Conservation (phyloP, 306 rosid species). For the Castanea sativa region DNA sequence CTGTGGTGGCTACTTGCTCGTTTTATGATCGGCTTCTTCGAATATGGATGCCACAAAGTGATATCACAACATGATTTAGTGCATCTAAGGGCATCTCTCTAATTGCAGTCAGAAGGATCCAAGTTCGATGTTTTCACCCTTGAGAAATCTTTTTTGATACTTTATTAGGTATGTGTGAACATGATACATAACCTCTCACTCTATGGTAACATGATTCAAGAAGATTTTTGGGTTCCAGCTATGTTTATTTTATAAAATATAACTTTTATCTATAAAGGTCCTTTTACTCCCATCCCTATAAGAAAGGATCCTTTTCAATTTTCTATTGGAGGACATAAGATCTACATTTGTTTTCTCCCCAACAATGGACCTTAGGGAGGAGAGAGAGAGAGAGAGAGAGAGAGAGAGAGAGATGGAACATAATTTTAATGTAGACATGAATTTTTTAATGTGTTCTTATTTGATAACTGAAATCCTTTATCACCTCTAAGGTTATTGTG, state of each 20-base stretch:
- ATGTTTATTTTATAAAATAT: background rate
- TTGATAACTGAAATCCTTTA: too few species aligned
- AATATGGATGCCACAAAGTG: conserved; percentile 61
- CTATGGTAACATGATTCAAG: background rate
- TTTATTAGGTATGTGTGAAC: background rate
- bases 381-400: too few species aligned
- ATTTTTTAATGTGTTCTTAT: too few species aligned
- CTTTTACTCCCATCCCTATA: background rate
- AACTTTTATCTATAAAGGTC: background rate
- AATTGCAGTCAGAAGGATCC: background rate
- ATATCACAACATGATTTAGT: conserved; percentile 16
- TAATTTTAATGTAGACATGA: too few species aligned
- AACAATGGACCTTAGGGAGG: too few species aligned
- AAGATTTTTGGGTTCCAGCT: background rate
- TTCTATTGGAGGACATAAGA: background rate
- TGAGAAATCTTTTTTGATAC: conserved; percentile 3
- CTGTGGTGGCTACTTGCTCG: conserved; percentile 80
- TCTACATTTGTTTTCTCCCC: too few species aligned
- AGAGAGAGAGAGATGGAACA: too few species aligned
- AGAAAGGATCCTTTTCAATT: conserved; percentile 16
- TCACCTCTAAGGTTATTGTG: too few species aligned
- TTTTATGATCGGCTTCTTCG: conserved; percentile 79
- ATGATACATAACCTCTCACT: background rate
- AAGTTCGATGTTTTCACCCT: conserved; percentile 5
- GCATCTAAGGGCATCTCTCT: background rate